phyloP scores from a whole-genome alignment of 2,329 filamentous ascomycete genomes.

The Pseudogymnoascus sp. region DNA sequence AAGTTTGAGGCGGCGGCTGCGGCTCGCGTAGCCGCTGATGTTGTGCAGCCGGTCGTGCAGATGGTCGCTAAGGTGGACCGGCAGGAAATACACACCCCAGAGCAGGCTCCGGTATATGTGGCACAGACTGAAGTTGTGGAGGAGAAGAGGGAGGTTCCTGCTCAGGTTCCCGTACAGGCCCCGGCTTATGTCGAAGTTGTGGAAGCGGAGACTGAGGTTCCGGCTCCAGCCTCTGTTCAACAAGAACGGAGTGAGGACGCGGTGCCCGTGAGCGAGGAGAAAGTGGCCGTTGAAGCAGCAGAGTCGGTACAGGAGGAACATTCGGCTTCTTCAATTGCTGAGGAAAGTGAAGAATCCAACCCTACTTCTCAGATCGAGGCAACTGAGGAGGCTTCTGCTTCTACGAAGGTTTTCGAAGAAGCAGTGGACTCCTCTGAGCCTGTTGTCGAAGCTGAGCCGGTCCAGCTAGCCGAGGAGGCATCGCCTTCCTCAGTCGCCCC shows the following conservation, averaged over 20 bases:
- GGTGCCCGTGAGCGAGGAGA: neutral
- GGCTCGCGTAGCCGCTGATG: neutral
- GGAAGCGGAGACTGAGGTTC: neutral
- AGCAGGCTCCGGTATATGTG: neutral
- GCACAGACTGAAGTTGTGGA: neutral
- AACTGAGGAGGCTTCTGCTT: neutral
- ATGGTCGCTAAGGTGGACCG: neutral
- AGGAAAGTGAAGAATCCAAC: neutral
- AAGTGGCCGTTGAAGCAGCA: neutral
- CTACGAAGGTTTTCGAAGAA: neutral
- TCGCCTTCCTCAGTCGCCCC: neutral
- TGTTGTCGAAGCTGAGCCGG: neutral
- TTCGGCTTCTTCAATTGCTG: neutral
- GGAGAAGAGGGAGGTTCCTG: neutral
- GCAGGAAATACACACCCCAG: neutral
- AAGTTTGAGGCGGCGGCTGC: neutral
- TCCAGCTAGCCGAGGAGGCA: neutral
- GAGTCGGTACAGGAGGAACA: neutral
- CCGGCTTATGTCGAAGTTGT: neutral
- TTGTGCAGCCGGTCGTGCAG: neutral
- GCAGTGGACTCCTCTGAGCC: neutral
- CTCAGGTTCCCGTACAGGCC: neutral
- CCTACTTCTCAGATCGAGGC: neutral
- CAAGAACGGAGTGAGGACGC: neutral
- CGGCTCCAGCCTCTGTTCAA: neutral